phyloP scores from a whole-genome alignment of 177 flowering plant genomes.

The Tripterygium wilfordii region DNA sequence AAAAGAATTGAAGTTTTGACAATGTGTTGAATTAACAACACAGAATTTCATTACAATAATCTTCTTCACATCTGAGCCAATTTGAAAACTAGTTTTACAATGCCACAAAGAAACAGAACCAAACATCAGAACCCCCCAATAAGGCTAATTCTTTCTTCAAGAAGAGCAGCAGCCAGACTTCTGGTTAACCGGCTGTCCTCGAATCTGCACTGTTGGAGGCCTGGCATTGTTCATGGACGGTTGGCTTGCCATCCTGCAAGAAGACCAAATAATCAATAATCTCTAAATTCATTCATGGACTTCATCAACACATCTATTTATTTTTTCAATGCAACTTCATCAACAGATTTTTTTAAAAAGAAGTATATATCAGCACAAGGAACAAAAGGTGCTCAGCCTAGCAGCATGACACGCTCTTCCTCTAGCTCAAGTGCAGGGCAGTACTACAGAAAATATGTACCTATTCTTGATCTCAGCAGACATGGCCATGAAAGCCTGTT shows the following conservation, averaged over 20 bases:
- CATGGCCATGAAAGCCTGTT: conserved; percentile 98
- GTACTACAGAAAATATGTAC: conserved; percentile 19
- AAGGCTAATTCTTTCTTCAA: conserved; percentile 13
- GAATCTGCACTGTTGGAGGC: conserved; percentile 82
- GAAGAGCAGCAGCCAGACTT: conserved; percentile 81
- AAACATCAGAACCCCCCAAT: conserved; percentile 2
- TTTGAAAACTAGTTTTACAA: conserved; percentile 30
- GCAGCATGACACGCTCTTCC: too few relatives aligned
- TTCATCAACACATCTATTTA: too few relatives aligned
- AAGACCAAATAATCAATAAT: too few relatives aligned
- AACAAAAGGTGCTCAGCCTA: too few relatives aligned
- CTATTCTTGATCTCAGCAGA: conserved; percentile 84
- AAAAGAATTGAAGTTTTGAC: conserved; percentile 33
- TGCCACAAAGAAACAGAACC: conserved; percentile 14
- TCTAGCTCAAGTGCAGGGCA: too few relatives aligned
- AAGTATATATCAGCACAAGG: too few relatives aligned
- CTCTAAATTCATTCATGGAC: too few relatives aligned
- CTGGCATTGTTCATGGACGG: conserved; percentile 68
- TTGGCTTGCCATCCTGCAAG: conserved; percentile 80
- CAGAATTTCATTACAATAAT: conserved; percentile 13
- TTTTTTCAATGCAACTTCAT: too few relatives aligned
- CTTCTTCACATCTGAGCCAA: conserved; percentile 9
- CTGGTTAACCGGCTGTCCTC: conserved; percentile 81
- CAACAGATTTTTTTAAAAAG: not conserved
- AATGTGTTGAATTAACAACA: conserved; percentile 12